A percentile compares a stretch with the other conserved stretches of the same genome.
Evolutionary conservation across 495 filamentous ascomycete genomes (phyloP).

Genomic region (Immersiella caudata): DNA sequence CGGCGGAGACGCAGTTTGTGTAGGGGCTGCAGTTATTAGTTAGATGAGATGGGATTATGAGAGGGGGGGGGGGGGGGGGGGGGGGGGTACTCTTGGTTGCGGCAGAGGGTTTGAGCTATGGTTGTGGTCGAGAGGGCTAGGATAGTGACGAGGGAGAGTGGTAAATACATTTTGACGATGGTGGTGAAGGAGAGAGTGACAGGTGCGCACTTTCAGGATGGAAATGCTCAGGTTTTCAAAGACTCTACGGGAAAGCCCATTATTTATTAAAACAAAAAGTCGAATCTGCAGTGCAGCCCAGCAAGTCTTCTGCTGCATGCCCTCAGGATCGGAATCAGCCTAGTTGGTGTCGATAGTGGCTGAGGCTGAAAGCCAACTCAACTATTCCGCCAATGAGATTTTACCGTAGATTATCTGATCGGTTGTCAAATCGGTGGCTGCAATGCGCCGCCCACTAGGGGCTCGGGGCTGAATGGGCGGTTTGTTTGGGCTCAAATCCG

Average conservation of each 20-base stretch:
- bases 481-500: too few species aligned
- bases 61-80: background rate
- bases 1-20: background rate
- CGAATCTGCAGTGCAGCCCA: background rate
- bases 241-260: too few species aligned
- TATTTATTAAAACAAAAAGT: too few species aligned
- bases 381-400: background rate
- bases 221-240: background rate
- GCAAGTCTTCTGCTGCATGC: too few species aligned
- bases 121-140: background rate
- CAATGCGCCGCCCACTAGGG: too few species aligned
- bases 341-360: background rate
- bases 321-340: background rate
- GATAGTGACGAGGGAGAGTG: background rate
- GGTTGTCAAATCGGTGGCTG: too few species aligned
- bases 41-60: background rate
- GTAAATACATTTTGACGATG: background rate
- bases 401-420: too few species aligned
- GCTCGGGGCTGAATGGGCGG: too few species aligned
- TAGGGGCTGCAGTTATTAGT: background rate
- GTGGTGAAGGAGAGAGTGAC: background rate
- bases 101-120: background rate
- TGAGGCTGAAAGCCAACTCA: background rate
- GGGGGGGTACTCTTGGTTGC: background rate
- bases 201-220: too few species aligned